phyloP scores from a whole-genome alignment of 2,329 filamentous ascomycete genomes.

The Talaromyces atroroseus region DNA sequence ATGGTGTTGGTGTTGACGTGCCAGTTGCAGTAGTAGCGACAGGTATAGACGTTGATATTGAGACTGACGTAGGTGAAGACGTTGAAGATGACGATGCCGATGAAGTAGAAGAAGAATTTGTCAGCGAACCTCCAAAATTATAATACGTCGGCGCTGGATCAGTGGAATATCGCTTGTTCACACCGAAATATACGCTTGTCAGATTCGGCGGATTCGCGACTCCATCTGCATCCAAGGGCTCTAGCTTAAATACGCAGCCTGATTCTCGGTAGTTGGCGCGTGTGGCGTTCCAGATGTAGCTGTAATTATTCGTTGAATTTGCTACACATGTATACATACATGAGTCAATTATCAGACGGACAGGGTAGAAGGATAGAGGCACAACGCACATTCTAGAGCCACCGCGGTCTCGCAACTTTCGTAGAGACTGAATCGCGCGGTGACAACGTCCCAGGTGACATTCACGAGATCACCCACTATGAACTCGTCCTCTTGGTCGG shows the following conservation, averaged over 20 bases:
- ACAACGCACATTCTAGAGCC: slow-evolving; percentile 1
- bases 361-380: background rate
- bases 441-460: slow-evolving; percentile 6
- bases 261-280: slow-evolving; percentile 8
- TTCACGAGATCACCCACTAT: slow-evolving; percentile 6
- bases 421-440: slow-evolving; percentile 3
- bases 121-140: background rate
- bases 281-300: slow-evolving; percentile 9
- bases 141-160: slow-evolving; percentile 5
- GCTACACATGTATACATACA: background rate
- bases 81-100: background rate
- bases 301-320: slow-evolving; percentile 2
- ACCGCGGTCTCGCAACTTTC: background rate
- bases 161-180: background rate
- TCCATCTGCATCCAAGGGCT: background rate
- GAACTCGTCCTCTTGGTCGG: background rate
- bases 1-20: background rate
- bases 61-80: background rate
- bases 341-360: background rate
- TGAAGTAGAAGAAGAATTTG: background rate
- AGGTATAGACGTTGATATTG: background rate
- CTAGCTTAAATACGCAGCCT: slow-evolving; percentile 8
- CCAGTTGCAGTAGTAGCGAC: background rate
- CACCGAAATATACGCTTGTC: slow-evolving; percentile 1
- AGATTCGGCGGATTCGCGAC: slow-evolving; percentile 1